Conservation (phyloP, 495 filamentous ascomycete genomes). For the Tetracladium marchalianum region DNA sequence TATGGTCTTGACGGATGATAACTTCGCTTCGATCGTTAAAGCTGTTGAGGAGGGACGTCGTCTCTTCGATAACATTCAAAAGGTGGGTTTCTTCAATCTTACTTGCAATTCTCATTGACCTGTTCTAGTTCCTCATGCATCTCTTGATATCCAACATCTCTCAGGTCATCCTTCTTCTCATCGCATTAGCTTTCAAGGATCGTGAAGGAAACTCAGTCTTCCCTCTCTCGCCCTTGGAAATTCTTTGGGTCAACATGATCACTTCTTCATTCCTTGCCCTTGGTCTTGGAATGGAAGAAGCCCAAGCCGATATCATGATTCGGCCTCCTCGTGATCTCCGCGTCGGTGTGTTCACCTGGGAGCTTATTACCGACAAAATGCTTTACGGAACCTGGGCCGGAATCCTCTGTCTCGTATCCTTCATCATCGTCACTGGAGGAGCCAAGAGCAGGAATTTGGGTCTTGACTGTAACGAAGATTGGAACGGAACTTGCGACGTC, state of each 20-base stretch:
- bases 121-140: slow-evolving; percentile 50
- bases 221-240: slow-evolving; percentile 61
- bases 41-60: slow-evolving; percentile 61
- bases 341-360: slow-evolving; percentile 54
- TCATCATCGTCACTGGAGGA: slow-evolving; percentile 55
- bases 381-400: slow-evolving; percentile 65
- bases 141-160: slow-evolving; percentile 65
- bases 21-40: slow-evolving; percentile 66
- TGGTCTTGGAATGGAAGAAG: slow-evolving; percentile 62
- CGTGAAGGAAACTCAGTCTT: slow-evolving; percentile 52
- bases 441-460: slow-evolving; percentile 58
- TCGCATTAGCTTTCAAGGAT: slow-evolving; percentile 66
- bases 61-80: slow-evolving; percentile 11
- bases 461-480: slow-evolving; percentile 49
- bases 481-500: slow-evolving; percentile 43
- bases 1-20: slow-evolving; percentile 68
- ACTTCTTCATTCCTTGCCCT: slow-evolving; percentile 65
- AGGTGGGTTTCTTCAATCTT: neutral
- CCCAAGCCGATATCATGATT: slow-evolving; percentile 55
- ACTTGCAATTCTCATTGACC: neutral
- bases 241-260: slow-evolving; percentile 73
- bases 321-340: slow-evolving; percentile 46
- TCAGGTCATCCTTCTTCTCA: slow-evolving; percentile 54
- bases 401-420: slow-evolving; percentile 53
- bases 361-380: slow-evolving; percentile 57